Evolutionary conservation across 345 rosid species (phyloP), one percentile per base, ranked within the genome.

Genomic region (Salix purpurea): DNA sequence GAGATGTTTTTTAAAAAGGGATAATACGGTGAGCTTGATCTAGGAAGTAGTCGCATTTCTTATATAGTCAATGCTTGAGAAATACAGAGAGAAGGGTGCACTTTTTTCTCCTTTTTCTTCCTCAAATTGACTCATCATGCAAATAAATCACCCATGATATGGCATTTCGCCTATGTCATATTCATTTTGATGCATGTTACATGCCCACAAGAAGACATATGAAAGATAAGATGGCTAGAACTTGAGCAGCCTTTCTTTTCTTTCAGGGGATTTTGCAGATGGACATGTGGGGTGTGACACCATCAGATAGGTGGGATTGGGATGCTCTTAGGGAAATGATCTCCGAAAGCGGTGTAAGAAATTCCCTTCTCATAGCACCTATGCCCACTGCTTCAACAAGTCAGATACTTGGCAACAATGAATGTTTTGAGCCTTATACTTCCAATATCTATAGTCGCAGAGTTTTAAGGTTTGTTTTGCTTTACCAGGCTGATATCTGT

Each of bases 361-460:
- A 94, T 70, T 92, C 96, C 34, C 97, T 94, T 81, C 89, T 94
- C 24, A 84, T 90, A 30, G 94, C 98, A 26, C 98, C 97, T 52
- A 93, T 93, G 98, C 98, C 97, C 0, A 93, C 98, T 79, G 95
- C 95, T 71, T 93, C 98, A 44, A 93, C 98, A 58, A 93, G 98
- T 78, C 98, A 93, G 83, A 93, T 93, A 81, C 98, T 93, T 71
- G 98, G 97, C 70, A 90, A 93, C 73, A 93, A 91, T 79, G 98
- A 93, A 73, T 91, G 98, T 83, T 93, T 93, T 79, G 97, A 91
- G 85, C 98, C 98, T 23, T 93, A 93, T 80, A 93, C 97, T 36
- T 93, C 97, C 72, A 91, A 91, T 75, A 93, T 91, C 52, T 93
- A 93, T 54, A 91, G 92, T 71, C 96, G 92, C 65, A 87, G 96